Evolutionary conservation across 345 rosid genomes (phyloP).

Genomic region (Eucalyptus pumila): DNA sequence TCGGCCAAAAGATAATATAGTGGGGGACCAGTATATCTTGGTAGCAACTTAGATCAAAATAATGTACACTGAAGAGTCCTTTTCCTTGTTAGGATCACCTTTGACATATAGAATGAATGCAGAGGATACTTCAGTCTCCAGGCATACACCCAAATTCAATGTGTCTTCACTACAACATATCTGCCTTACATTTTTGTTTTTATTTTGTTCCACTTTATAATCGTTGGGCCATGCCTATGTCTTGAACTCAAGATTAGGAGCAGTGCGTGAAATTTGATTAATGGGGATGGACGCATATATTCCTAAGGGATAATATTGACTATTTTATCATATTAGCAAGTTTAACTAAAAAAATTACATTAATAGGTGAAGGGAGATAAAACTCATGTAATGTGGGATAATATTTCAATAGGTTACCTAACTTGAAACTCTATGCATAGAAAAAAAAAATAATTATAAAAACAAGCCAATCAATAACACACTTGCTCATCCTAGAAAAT

Average conservation of each 20-base stretch:
- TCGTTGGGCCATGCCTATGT: not conserved
- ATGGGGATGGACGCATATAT: not conserved
- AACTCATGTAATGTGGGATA: accelerated
- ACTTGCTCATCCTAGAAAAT: not conserved
- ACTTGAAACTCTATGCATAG: not conserved
- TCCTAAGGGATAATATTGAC: too few species aligned
- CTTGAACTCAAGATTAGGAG: not conserved
- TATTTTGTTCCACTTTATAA: not conserved
- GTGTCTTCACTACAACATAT: not conserved
- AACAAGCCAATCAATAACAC: not conserved
- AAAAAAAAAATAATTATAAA: not conserved
- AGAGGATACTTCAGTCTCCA: not conserved
- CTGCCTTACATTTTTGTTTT: not conserved
- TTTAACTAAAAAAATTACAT: too few species aligned
- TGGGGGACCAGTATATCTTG: not conserved
- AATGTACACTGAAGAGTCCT: not conserved
- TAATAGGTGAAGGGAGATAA: not conserved
- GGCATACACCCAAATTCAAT: not conserved
- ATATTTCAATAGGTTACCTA: not conserved
- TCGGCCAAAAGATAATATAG: not conserved
- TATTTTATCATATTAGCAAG: too few species aligned
- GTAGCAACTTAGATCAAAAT: not conserved
- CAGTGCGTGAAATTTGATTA: accelerated
- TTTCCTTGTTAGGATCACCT: not conserved
- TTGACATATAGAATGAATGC: not conserved